Base-by-base conservation (phyloP, 129 eudicot genomes). In the Deinandra increscens region DNA sequence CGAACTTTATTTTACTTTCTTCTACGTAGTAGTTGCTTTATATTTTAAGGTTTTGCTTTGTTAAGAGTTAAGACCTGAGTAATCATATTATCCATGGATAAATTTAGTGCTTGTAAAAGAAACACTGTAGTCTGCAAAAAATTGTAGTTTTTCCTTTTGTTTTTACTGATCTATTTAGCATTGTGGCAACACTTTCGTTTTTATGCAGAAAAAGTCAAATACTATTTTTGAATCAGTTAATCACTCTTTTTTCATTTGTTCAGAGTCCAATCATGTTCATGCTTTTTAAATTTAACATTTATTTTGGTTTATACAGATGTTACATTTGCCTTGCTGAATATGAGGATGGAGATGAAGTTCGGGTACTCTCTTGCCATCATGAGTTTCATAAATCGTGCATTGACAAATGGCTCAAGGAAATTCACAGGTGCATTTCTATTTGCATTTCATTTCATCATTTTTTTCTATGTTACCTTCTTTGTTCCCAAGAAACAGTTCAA, bases 321-420 rank as follows among this genome's bases (percentile, higher is more conserved):
- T 89, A 93, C 62, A 89, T 93, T 58, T 93, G 98, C 78, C 98
- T 93, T 64, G 88, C 87, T 79, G 98, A 93, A 85, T 93, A 93
- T 23, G 98, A 89, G 56, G 90, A 93, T 75, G 95, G 92, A 71
- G 98, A 93, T 73, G 76, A 76, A 70, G 80, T 93, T 67, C 71
- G 98, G 63, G 74, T 80, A 48, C 82, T 93, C 22, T 96, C 98
- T 38, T 93, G 98, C 76, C 95, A 87, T 61, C 98, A 93, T 50
- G 97, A 93, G 79, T 93, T 86, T 83, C 98, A 93, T 42, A 81
- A 76, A 73, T 62, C 74, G 53, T 93, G 97, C 66, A 54, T 93
- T 3, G 98, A 93, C 79, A 93, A 89, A 86, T 93, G 98, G 98
- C 97, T 93, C 34, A 93, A 93, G 77, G 98, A 93, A 72, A 85